Evolutionary conservation across 2,329 filamentous ascomycete genomes (phyloP), one percentile per base, ranked within the genome.

Genomic region (Dactylella cylindrospora): DNA sequence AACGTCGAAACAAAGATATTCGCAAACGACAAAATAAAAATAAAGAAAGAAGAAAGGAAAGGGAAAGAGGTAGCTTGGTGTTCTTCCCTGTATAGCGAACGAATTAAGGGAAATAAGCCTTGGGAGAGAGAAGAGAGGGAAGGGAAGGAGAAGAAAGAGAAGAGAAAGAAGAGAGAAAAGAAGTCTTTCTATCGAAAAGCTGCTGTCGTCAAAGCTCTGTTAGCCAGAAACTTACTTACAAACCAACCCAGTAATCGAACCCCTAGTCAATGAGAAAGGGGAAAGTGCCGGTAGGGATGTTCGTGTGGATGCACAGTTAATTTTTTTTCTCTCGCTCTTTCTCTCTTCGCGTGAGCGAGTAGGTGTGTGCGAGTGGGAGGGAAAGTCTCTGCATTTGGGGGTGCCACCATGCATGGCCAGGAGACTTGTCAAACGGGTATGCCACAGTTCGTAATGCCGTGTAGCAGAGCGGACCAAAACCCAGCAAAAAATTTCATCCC

Each of bases 1-100:
- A 62, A 47, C 49, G 62, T 57, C 62, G 59, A 64, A 64, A 65
- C 45, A 52, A 54, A 39, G 51, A 54, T 45, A 52, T 15, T 40
- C 31, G 43, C 31, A 39, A 41, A 59, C 29, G 23, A 29, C 28
- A 33, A 40, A 52, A 38, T 38, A 36, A 33, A 43, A 20, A 54
- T 22, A 33, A 49, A 49, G 40, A 57, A 44, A 32, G 39, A 52
- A 52, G 25, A 44, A 43, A 36, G 43, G 32, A 28, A 51, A 51
- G 23, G 29, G 25, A 45, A 33, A 10, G 25, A 54, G 32, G 20
- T 23, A 35, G 35, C 23, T 41, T 53, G 51, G 31, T 46, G 22
- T 44, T 47, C 39, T 54, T 52, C 49, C 57, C 57, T 41, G 57
- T 62, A 43, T 46, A 62, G 50, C 61, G 32, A 57, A 51, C 44